Evolutionary conservation across 768 basidiomycete species (phyloP).

Genomic region (Polyporus arcularius): DNA sequence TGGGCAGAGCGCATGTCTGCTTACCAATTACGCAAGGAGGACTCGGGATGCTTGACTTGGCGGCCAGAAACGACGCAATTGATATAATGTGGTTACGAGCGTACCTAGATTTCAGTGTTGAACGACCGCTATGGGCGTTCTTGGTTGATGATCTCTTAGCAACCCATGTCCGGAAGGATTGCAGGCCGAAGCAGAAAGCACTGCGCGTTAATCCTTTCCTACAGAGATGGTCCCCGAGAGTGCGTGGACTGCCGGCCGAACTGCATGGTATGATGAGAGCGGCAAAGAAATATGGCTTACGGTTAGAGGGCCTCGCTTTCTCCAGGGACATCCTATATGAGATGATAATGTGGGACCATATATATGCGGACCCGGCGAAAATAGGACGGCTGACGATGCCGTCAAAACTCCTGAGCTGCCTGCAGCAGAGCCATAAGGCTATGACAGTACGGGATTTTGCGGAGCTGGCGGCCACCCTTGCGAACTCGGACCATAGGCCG

Average conservation of each 20-base stretch:
- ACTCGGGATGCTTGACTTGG: conserved; percentile 1
- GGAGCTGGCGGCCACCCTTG: neutral
- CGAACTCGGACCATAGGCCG: neutral
- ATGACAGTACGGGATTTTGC: neutral
- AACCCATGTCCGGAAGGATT: neutral
- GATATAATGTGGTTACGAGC: conserved; percentile 15
- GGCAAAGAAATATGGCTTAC: neutral
- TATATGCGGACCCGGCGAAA: neutral
- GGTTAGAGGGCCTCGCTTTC: conserved; percentile 2
- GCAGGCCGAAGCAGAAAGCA: neutral
- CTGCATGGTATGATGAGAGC: neutral
- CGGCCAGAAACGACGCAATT: conserved; percentile 19
- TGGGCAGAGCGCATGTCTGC: neutral
- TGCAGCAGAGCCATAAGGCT: neutral
- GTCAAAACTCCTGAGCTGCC: neutral
- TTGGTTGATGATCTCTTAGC: conserved; percentile 13
- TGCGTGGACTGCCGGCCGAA: neutral
- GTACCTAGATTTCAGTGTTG: neutral
- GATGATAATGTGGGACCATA: conserved; percentile 7
- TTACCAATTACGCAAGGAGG: neutral
- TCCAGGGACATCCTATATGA: neutral
- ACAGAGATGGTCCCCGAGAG: conserved; percentile 1
- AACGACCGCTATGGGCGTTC: conserved; percentile 16
- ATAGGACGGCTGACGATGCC: neutral
- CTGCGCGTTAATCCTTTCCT: neutral